These are phyloP conservation scores for Phanerodontia chrysosporium DNA, from an alignment of 768 basidiomycete species.

Conservation along the genomic window DNA sequence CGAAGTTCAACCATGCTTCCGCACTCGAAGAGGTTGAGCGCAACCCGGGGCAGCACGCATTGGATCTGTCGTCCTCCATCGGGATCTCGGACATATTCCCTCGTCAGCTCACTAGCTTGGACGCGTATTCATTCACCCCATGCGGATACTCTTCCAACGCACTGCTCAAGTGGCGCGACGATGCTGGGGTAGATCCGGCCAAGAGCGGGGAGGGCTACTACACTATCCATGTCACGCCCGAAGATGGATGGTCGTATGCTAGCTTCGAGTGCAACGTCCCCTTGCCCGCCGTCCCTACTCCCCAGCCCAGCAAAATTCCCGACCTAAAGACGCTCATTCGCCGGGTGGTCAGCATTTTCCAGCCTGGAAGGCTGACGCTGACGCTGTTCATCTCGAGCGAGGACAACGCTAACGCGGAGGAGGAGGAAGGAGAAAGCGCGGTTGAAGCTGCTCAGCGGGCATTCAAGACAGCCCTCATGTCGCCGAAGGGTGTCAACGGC, in stretches of 20 bases:
- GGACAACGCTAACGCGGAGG: conserved; percentile 38
- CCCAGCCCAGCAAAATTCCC: conserved; percentile 45
- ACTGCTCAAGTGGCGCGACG: conserved; percentile 62
- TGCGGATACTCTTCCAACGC: conserved; percentile 97
- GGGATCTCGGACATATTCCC: conserved; percentile 86
- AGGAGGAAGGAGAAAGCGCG: conserved; percentile 49
- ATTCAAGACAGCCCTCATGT: conserved; percentile 61
- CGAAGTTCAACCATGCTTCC: conserved; percentile 53
- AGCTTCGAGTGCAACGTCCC: conserved; percentile 99
- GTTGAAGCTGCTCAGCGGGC: conserved; percentile 72
- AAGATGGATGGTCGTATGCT: conserved; percentile 97
- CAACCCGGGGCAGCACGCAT: conserved; percentile 48
- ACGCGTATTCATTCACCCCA: conserved; percentile 90
- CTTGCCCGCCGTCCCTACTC: conserved; percentile 36
- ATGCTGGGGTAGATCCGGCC: conserved; percentile 24
- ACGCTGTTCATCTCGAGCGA: conserved; percentile 86
- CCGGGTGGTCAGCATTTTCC: conserved; percentile 90
- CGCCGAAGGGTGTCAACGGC: conserved; percentile 16
- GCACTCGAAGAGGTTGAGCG: conserved; percentile 21
- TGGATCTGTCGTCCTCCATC: conserved; percentile 60
- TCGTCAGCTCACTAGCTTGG: conserved; percentile 70
- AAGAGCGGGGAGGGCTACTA: conserved; percentile 82
- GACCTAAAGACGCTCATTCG: conserved; percentile 78
- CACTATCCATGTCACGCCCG: conserved; percentile 97
- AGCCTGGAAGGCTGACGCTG: conserved; percentile 78